These are phyloP conservation scores for Trypanosoma conorhini DNA, from an alignment of 208 protist genomes.

Conservation along the genomic window DNA sequence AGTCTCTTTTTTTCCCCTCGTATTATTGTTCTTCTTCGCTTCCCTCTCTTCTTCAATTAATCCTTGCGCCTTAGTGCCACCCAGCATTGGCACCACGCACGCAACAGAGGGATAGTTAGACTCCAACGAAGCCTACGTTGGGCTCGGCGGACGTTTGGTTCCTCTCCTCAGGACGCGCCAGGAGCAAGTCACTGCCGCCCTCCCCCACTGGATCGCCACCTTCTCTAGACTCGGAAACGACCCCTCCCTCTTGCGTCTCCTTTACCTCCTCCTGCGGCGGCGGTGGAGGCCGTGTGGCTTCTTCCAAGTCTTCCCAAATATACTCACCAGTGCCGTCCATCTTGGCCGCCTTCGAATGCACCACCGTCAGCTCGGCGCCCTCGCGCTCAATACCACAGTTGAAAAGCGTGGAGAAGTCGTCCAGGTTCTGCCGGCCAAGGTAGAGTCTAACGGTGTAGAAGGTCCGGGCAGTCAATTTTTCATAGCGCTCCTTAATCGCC, in stretches of 20 bases:
- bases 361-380: constrained; percentile 81
- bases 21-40: background rate
- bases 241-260: constrained; percentile 1
- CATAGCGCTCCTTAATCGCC: constrained; percentile 87
- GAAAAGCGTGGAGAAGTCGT: constrained; percentile 76
- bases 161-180: constrained; percentile 4
- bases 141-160: background rate
- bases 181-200: background rate
- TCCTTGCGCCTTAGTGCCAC: background rate
- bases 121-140: constrained; percentile 16
- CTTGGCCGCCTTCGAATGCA: constrained; percentile 65
- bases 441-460: constrained; percentile 84
- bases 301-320: constrained; percentile 75
- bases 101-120: background rate
- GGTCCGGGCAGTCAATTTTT: constrained; percentile 77
- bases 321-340: constrained; percentile 48
- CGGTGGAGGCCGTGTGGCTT: constrained; percentile 52
- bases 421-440: constrained; percentile 72
- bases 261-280: background rate
- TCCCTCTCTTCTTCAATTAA: background rate
- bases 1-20: background rate
- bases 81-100: background rate
- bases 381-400: constrained; percentile 80
- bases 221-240: constrained; percentile 9
- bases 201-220: constrained; percentile 13